Percentiles rank a stretch among this genome's conserved stretches.
Conservation (phyloP, 106 monocot genomes). For the Platanthera zijinensis region DNA sequence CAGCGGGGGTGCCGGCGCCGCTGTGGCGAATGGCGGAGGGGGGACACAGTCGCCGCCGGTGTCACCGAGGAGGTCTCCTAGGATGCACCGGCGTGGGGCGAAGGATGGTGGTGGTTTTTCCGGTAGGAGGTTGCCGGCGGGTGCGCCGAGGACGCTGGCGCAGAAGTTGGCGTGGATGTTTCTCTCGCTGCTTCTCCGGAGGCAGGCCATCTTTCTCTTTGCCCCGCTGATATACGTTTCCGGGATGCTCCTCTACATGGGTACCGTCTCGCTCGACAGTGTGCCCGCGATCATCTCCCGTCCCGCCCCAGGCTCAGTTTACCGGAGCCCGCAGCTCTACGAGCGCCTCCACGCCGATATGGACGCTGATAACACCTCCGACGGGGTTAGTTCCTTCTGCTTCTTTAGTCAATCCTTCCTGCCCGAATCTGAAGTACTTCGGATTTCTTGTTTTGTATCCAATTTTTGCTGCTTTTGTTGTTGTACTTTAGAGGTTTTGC, state of each 20-base stretch:
- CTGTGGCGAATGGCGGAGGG: constrained; percentile 2
- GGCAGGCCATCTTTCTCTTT: constrained; percentile 85
- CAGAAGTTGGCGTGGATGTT: constrained; percentile 46
- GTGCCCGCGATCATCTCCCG: constrained; percentile 60
- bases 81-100: constrained; percentile 12
- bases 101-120: constrained; percentile 7
- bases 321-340: constrained; percentile 81
- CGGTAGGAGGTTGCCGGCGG: constrained; percentile 7
- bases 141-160: constrained; percentile 18
- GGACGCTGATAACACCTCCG: constrained; percentile 72
- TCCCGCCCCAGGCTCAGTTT: constrained; percentile 59
- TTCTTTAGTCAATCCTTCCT: background rate
- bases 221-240: constrained; percentile 86
- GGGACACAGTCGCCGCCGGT: constrained; percentile 55
- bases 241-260: constrained; percentile 86
- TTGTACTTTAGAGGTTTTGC: background rate
- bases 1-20: constrained; percentile 15
- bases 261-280: constrained; percentile 71
- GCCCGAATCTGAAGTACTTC: constrained; percentile 2
- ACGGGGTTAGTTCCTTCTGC: constrained; percentile 36
- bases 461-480: background rate
- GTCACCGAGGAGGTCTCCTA: constrained; percentile 43
- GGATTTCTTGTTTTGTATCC: background rate
- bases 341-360: constrained; percentile 46
- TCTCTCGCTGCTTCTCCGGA: constrained; percentile 53